Base-by-base conservation (phyloP, 805 yeast genomes). In the Vanderwaltozyma polyspora region DNA sequence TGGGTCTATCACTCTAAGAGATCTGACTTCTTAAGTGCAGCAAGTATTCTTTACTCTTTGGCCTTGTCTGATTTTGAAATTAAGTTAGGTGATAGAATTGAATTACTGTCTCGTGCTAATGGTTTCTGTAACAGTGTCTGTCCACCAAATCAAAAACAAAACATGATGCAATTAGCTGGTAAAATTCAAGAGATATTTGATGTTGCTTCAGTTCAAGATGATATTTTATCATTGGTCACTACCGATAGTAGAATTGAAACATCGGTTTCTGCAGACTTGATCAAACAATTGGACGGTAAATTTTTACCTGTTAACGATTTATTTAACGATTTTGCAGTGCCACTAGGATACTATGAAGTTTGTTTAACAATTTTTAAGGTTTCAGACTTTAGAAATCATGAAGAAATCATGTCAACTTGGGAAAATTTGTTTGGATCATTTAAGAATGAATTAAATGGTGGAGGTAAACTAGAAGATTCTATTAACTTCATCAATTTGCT, bases 1-100 rank as follows among this genome's bases (percentile, higher is more conserved):
- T 89, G 97, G 94, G 69, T 79, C 31, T 89, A 82, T 56, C 82
- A 83, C 49, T 86, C 94, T 15, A 84, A 79, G 55, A 73, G 82
- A 43, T 84, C 79, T 30, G 72, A 78, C 39, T 79, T 77, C 55
- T 76, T 72, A 46, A 76, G 76, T 25, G 94, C 97, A n/a, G 95
- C 96, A 0, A 72, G 72, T 43, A 80, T 82, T 16, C 63, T 85
- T 32, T 80, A 79, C 48, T 69, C 74, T 5, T 62, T 91, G 37
- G 79, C 95, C 0, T 62, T 76, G 15, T 79, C 93, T 13, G 78
- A 75, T 34, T 84, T 85, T 55, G 69, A 70, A 9, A 64, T 89
- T 32, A 62, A 70, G 25, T 67, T 89, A 38, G 68, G 71, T 25
- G 78, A 79, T 48, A 72, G 98, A 53, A 79, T 89, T 29, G 95